These are phyloP conservation scores for Penicillium verhagenii DNA, from an alignment of 495 filamentous ascomycete genomes.

Conservation along the genomic window DNA sequence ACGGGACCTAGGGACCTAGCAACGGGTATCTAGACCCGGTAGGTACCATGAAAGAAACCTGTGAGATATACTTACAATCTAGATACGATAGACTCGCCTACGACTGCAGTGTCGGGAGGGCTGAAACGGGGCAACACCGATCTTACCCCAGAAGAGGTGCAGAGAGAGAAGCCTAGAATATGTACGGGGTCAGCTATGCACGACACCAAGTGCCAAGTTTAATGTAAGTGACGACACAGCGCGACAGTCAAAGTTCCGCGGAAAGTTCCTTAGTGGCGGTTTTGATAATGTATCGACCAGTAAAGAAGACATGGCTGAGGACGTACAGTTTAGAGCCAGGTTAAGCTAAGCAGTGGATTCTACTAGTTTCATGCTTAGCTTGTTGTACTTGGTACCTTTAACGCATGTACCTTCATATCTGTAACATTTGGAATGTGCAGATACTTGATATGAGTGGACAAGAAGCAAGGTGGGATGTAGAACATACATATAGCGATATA, in stretches of 20 bases:
- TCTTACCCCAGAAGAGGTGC: neutral
- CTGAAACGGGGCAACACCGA: neutral
- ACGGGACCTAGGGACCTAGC: neutral
- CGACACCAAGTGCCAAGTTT: constrained; percentile 15
- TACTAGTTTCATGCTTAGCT: no score
- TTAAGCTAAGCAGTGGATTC: no score
- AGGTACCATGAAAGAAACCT: neutral
- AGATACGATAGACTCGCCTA: neutral
- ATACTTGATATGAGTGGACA: no score
- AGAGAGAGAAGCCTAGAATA: neutral
- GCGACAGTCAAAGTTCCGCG: constrained; percentile 4
- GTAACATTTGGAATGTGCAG: no score
- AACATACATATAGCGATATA: neutral
- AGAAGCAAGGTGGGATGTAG: neutral
- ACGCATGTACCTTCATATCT: no score
- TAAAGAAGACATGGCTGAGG: neutral
- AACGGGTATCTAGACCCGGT: neutral
- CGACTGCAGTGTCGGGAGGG: no score
- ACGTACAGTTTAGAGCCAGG: neutral
- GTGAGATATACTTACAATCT: neutral
- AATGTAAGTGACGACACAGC: constrained; percentile 9
- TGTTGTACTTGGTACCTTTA: no score
- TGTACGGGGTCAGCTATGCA: constrained; percentile 29
- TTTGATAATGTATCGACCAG: neutral
- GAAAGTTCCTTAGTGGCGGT: neutral